A percentile compares a stretch with the other conserved stretches of the same genome.
Conservation (phyloP, 1,139 yeast species). For the Yamadazyma siamensis region DNA sequence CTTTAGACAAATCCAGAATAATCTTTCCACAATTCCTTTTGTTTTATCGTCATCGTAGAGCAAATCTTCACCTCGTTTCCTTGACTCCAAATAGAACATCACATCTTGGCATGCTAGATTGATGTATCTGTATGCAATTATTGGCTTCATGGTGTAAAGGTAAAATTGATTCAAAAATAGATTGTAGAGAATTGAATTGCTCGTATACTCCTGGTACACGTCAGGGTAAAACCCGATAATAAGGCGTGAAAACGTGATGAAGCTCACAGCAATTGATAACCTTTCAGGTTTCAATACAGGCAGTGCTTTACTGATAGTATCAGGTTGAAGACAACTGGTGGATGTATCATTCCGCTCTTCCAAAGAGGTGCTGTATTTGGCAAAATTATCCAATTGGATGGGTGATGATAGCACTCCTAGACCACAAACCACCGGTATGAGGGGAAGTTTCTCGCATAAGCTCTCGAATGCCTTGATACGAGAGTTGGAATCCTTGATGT, state of each 20-base stretch:
- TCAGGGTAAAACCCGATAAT: constrained; percentile 24
- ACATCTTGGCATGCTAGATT: constrained; percentile 32
- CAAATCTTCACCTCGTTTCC: constrained; percentile 8
- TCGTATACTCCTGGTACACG: constrained; percentile 18
- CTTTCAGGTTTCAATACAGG: constrained; percentile 18
- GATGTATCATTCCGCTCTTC: constrained; percentile 24
- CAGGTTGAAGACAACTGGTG: constrained; percentile 11
- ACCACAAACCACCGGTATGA: constrained; percentile 30
- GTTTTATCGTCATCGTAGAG: constrained; percentile 9
- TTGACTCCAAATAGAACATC: constrained; percentile 27
- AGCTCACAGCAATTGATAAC: constrained; percentile 19
- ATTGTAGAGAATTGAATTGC: constrained; percentile 17
- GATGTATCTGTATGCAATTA: constrained; percentile 33
- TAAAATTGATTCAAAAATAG: constrained; percentile 31
- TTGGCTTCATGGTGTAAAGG: constrained; percentile 35
- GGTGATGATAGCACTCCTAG: constrained; percentile 32
- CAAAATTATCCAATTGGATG: constrained; percentile 32
- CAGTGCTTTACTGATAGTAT: constrained; percentile 9
- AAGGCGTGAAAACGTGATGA: constrained; percentile 23
- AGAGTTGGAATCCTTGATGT: constrained; percentile 17
- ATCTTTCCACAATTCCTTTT: constrained; percentile 29
- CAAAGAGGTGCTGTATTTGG: constrained; percentile 23
- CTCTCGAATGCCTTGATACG: constrained; percentile 20
- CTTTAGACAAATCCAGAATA: constrained; percentile 46
- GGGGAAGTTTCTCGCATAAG: constrained; percentile 26